Conservation (phyloP, 2,329 filamentous ascomycete genomes). For the Fusarium pseudoanthophilum region DNA sequence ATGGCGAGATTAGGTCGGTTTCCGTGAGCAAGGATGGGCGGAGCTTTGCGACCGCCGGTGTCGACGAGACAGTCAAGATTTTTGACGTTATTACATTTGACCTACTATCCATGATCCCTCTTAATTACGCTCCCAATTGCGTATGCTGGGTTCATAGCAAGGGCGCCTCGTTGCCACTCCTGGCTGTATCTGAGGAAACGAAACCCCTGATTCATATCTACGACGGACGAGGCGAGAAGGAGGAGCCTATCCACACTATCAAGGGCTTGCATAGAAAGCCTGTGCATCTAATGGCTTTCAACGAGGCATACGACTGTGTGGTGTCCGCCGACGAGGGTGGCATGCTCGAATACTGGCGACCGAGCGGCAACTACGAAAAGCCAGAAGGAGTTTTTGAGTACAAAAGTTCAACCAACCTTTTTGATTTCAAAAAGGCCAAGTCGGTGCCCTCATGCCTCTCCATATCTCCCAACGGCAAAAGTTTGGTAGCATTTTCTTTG, state of each 20-base stretch:
- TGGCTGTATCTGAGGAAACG: conserved; percentile 83
- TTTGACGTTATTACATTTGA: conserved; percentile 89
- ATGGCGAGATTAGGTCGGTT: conserved; percentile 83
- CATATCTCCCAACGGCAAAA: conserved; percentile 85
- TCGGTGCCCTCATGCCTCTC: conserved; percentile 83
- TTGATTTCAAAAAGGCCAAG: conserved; percentile 97
- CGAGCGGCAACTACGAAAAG: conserved; percentile 84
- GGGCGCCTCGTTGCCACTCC: conserved; percentile 85
- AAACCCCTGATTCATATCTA: conserved; percentile 83
- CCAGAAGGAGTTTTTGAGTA: conserved; percentile 90
- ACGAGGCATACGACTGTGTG: conserved; percentile 88
- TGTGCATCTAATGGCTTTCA: conserved; percentile 89
- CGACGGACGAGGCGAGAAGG: conserved; percentile 87
- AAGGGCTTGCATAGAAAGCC: conserved; percentile 82
- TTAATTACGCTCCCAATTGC: conserved; percentile 79
- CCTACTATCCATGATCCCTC: conserved; percentile 81
- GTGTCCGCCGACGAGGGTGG: conserved; percentile 88
- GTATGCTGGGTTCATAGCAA: conserved; percentile 93
- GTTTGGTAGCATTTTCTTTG: conserved; percentile 89
- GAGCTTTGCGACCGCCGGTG: conserved; percentile 90
- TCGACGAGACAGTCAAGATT: conserved; percentile 82
- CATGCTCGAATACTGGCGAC: conserved; percentile 97
- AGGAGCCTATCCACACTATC: conserved; percentile 79
- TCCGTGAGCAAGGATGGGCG: conserved; percentile 89
- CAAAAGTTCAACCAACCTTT: conserved; percentile 93